These are phyloP conservation scores for Bipolaris bicolor DNA, from an alignment of 2,329 filamentous ascomycete species.

Conservation along the genomic window DNA sequence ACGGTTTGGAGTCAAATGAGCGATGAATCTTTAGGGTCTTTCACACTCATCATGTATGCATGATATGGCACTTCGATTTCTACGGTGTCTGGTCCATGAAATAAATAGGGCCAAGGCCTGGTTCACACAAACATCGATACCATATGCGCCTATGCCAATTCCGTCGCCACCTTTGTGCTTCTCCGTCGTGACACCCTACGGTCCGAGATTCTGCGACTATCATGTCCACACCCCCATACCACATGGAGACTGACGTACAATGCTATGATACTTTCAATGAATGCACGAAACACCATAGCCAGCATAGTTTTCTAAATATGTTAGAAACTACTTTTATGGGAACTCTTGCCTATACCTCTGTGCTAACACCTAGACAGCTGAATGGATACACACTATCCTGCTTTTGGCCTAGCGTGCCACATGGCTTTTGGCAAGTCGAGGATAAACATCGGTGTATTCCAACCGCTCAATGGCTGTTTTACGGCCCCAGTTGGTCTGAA, in stretches of 20 bases:
- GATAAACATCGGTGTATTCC: background rate
- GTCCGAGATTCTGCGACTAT: no score
- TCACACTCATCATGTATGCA: constrained; percentile 47
- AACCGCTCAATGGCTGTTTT: constrained; percentile 1
- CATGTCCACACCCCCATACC: background rate
- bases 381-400: background rate
- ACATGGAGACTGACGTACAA: no score
- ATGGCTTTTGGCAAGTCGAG: background rate
- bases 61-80: constrained; percentile 48
- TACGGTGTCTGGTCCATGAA: constrained; percentile 48
- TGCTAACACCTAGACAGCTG: background rate
- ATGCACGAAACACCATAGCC: no score
- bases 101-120: constrained; percentile 43
- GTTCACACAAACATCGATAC: constrained; percentile 33
- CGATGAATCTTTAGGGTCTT: constrained; percentile 49
- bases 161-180: background rate
- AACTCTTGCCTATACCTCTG: background rate
- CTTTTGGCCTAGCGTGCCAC: background rate
- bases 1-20: constrained; percentile 50
- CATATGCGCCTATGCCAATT: constrained; percentile 10
- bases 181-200: background rate
- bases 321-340: background rate
- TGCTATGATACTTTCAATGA: background rate
- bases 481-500: background rate
- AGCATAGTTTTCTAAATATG: background rate